A percentile compares a stretch with the other conserved stretches of the same genome.
Evolutionary conservation across 1,139 yeast genomes (phyloP).

Genomic region (Suhomyces kunorum): DNA sequence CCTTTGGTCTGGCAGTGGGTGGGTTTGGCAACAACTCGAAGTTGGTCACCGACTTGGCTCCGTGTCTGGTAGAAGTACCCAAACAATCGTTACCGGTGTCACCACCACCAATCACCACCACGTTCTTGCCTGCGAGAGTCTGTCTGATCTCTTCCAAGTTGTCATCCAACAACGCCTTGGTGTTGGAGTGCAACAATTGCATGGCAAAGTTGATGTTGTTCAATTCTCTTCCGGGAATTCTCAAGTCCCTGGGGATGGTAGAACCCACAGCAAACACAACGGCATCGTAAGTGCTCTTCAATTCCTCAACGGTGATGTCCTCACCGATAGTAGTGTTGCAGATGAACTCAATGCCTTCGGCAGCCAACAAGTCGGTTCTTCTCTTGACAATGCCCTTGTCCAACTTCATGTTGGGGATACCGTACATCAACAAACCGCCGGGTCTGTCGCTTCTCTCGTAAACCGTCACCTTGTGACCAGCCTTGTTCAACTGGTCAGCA

Average conservation of each 20-base stretch:
- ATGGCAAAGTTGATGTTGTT: slow-evolving; percentile 92
- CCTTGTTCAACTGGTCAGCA: slow-evolving; percentile 95
- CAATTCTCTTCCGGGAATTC: slow-evolving; percentile 90
- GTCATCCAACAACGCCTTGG: slow-evolving; percentile 83
- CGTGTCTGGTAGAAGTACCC: slow-evolving; percentile 97
- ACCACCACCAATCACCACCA: slow-evolving; percentile 98
- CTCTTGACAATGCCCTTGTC: slow-evolving; percentile 92
- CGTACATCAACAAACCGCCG: slow-evolving; percentile 97
- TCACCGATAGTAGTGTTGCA: slow-evolving; percentile 82
- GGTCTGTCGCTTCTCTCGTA: slow-evolving; percentile 94
- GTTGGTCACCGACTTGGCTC: slow-evolving; percentile 93
- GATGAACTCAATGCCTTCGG: slow-evolving; percentile 83
- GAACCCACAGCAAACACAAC: slow-evolving; percentile 95
- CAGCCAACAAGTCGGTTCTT: slow-evolving; percentile 86
- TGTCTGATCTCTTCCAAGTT: slow-evolving; percentile 75
- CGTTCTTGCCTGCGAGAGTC: slow-evolving; percentile 79
- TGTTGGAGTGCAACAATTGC: slow-evolving; percentile 86
- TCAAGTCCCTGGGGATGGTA: slow-evolving; percentile 92
- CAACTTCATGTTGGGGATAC: slow-evolving; percentile 98
- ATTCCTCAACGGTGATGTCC: slow-evolving; percentile 69
- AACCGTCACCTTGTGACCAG: slow-evolving; percentile 89
- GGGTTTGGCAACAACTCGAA: slow-evolving; percentile 95
- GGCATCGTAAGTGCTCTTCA: slow-evolving; percentile 69
- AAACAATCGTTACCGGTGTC: slow-evolving; percentile 99
- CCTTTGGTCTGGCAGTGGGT: slow-evolving; percentile 80